phyloP scores from a whole-genome alignment of 495 filamentous ascomycete species.

The Aspergillus campestris region DNA sequence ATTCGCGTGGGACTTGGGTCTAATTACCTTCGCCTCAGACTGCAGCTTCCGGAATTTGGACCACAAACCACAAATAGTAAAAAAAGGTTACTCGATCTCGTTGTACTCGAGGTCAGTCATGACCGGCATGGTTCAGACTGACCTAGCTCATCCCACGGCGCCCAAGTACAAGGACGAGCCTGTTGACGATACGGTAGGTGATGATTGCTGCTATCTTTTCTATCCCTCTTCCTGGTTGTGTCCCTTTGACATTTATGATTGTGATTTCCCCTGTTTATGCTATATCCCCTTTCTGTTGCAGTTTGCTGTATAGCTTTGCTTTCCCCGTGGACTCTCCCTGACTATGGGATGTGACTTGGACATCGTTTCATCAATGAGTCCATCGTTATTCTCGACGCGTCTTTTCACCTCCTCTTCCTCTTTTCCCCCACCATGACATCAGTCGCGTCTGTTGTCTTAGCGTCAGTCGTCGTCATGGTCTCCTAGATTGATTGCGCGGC shows the following conservation, averaged over 20 bases:
- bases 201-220: conserved; percentile 5
- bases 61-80: conserved; percentile 1
- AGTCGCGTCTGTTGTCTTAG: too few relatives aligned
- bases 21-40: too few relatives aligned
- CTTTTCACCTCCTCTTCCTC: too few relatives aligned
- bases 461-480: too few relatives aligned
- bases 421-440: too few relatives aligned
- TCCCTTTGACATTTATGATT: background rate
- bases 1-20: too few relatives aligned
- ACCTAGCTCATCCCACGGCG: conserved; percentile 29
- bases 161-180: conserved; percentile 39
- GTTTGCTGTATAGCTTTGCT: conserved; percentile 9
- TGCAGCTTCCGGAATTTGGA: background rate
- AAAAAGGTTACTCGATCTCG: conserved; percentile 1
- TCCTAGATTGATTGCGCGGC: too few relatives aligned
- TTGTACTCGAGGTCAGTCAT: conserved; percentile 24
- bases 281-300: conserved; percentile 6
- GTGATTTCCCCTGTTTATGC: background rate
- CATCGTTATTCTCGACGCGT: too few relatives aligned
- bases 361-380: too few relatives aligned
- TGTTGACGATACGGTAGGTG: conserved; percentile 36
- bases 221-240: background rate
- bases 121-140: conserved; percentile 43
- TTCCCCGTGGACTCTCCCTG: background rate
- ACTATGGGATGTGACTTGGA: background rate